Percentiles rank a stretch among this genome's conserved stretches.
Conservation (phyloP, 352 stramenopile genomes). For the Phytophthora tubulina region DNA sequence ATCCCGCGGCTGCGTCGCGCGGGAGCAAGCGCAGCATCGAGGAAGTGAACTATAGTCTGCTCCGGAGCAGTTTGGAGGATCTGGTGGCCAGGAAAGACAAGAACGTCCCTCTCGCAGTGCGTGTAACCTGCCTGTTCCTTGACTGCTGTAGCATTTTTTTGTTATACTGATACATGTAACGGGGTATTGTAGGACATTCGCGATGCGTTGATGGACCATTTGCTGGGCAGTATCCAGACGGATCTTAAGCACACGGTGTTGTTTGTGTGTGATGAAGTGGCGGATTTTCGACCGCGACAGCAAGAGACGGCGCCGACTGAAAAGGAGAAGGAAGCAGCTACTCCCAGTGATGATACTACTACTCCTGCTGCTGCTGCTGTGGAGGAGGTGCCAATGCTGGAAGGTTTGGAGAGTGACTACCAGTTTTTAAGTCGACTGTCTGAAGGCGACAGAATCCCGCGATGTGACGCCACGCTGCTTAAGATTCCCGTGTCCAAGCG, state of each 20-base stretch:
- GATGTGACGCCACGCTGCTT: slow-evolving; percentile 76
- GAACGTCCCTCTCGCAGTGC: slow-evolving; percentile 58
- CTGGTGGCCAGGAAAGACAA: slow-evolving; percentile 47
- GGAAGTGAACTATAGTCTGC: slow-evolving; percentile 24
- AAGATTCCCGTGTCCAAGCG: slow-evolving; percentile 77
- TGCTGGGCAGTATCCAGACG: slow-evolving; percentile 63
- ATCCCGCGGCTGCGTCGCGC: slow-evolving; percentile 32
- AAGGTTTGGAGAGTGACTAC: slow-evolving; percentile 47
- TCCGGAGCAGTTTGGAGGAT: slow-evolving; percentile 53
- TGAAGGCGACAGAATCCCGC: slow-evolving; percentile 80
- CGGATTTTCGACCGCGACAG: slow-evolving; percentile 47
- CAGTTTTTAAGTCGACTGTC: slow-evolving; percentile 65
- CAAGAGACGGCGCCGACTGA: slow-evolving; percentile 5
- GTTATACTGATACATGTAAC: background rate
- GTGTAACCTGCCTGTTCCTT: slow-evolving; percentile 18
- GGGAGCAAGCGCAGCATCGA: slow-evolving; percentile 44
- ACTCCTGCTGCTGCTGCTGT: background rate
- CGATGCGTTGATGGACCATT: slow-evolving; percentile 70
- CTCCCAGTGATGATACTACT: background rate
- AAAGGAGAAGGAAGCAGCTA: slow-evolving; percentile 14
- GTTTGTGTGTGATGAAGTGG: slow-evolving; percentile 77
- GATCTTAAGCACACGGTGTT: slow-evolving; percentile 77
- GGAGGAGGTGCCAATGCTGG: slow-evolving; percentile 48
- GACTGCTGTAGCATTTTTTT: background rate
- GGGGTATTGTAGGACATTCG: slow-evolving; percentile 57